phyloP scores from a whole-genome alignment of 345 rosid genomes.

The Dovyalis caffra region DNA sequence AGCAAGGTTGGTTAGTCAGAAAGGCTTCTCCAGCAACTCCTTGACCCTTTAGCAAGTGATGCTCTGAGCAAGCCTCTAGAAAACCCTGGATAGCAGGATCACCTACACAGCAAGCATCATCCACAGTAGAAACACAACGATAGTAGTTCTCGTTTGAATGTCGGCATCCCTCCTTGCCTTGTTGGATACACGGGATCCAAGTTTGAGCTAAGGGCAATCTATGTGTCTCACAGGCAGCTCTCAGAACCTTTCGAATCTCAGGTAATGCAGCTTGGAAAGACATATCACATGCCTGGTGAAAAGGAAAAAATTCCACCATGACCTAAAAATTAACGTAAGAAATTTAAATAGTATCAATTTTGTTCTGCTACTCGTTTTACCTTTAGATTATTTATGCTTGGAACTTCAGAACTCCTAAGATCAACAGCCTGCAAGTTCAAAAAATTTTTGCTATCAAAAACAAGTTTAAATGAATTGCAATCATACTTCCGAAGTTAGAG shows the following conservation, averaged over 20 bases:
- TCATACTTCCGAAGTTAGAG: background rate
- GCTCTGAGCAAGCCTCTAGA: slow-evolving; percentile 92
- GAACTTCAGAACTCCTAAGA: slow-evolving; percentile 64
- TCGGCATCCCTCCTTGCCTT: slow-evolving; percentile 75
- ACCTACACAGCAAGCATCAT: slow-evolving; percentile 63
- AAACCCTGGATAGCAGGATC: slow-evolving; percentile 56
- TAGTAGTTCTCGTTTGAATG: slow-evolving; percentile 71
- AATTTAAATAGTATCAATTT: slow-evolving; percentile 5
- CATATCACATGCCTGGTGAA: slow-evolving; percentile 43
- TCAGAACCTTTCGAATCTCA: slow-evolving; percentile 71
- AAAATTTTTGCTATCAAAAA: background rate
- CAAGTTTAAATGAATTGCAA: slow-evolving; percentile 6
- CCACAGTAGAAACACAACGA: slow-evolving; percentile 77
- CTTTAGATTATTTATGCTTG: slow-evolving; percentile 38
- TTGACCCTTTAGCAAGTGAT: slow-evolving; percentile 90
- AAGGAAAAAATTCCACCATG: slow-evolving; percentile 17
- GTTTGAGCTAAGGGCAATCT: slow-evolving; percentile 80
- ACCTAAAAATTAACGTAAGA: background rate
- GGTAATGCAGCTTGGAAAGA: slow-evolving; percentile 72
- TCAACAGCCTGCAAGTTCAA: slow-evolving; percentile 66
- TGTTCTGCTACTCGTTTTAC: slow-evolving; percentile 38
- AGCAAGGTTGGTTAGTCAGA: slow-evolving; percentile 86
- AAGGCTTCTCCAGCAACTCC: slow-evolving; percentile 89
- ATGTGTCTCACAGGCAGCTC: slow-evolving; percentile 72
- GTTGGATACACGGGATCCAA: slow-evolving; percentile 79